Evolutionary conservation across 208 protist genomes (phyloP).

Genomic region (Herpetomonas muscarum): DNA sequence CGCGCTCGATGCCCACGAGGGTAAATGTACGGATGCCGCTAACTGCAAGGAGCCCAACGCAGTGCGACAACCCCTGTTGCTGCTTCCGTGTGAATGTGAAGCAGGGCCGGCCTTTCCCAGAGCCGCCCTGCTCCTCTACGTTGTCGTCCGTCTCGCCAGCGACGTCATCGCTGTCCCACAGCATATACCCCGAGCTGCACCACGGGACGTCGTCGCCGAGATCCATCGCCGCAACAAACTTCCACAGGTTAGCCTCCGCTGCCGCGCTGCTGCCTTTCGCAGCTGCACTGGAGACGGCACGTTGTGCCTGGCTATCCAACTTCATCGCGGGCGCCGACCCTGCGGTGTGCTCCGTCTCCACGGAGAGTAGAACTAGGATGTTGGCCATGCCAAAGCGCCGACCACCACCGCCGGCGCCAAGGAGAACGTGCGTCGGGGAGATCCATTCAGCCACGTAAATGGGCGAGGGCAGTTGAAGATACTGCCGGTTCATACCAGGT

Average conservation of each 20-base stretch:
- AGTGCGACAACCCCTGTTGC: slow-evolving; percentile 14
- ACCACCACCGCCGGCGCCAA: slow-evolving; percentile 77
- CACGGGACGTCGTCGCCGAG: slow-evolving; percentile 73
- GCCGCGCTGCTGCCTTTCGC: background rate
- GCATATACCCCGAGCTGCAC: slow-evolving; percentile 68
- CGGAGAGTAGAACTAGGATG: slow-evolving; percentile 47
- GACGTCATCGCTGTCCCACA: slow-evolving; percentile 18
- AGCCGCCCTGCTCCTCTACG: background rate
- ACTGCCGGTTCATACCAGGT: slow-evolving; percentile 23
- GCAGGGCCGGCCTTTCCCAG: slow-evolving; percentile 4
- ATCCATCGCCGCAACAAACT: slow-evolving; percentile 57
- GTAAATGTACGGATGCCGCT: slow-evolving; percentile 68
- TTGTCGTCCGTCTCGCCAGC: background rate
- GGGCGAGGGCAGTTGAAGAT: slow-evolving; percentile 71
- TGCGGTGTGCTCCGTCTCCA: slow-evolving; percentile 12
- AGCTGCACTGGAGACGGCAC: background rate
- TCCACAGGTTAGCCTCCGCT: slow-evolving; percentile 24
- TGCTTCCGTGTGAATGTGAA: slow-evolving; percentile 18
- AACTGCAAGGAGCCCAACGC: slow-evolving; percentile 60
- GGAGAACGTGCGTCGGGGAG: slow-evolving; percentile 51
- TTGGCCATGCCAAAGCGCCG: slow-evolving; percentile 85
- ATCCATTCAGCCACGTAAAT: slow-evolving; percentile 74
- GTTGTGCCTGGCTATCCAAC: background rate
- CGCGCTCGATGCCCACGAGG: slow-evolving; percentile 40
- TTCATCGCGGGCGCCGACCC: background rate